Conservation (phyloP, 208 protist genomes). For the Trypanosoma congolense region DNA sequence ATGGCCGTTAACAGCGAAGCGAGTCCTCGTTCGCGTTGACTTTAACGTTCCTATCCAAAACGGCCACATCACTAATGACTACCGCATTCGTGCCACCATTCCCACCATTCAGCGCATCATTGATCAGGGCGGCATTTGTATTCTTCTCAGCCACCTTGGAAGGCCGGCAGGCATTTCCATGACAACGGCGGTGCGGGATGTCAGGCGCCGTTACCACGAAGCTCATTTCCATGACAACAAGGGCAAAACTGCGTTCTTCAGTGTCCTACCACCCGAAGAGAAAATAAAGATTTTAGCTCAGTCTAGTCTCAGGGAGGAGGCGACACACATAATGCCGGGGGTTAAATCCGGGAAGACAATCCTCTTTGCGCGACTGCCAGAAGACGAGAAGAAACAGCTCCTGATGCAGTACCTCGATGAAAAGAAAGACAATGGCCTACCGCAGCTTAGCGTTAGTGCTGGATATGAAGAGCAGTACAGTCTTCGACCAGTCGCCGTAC, state of each 20-base stretch:
- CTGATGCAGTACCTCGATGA: constrained; percentile 52
- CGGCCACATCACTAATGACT: constrained; percentile 91
- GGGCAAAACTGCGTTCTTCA: constrained; percentile 75
- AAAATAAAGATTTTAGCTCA: constrained; percentile 60
- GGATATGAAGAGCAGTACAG: constrained; percentile 84
- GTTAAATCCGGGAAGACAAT: constrained; percentile 52
- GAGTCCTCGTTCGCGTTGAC: constrained; percentile 94
- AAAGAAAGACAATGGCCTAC: constrained; percentile 51
- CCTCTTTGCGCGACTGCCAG: constrained; percentile 50
- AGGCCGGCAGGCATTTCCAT: constrained; percentile 91
- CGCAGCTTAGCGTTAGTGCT: constrained; percentile 39
- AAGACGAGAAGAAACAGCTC: constrained; percentile 66
- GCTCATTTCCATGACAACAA: constrained; percentile 38
- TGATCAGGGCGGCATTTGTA: constrained; percentile 87
- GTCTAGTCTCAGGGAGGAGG: constrained; percentile 44
- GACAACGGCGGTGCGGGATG: constrained; percentile 26
- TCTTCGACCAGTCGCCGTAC: constrained; percentile 89
- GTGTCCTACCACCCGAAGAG: constrained; percentile 43
- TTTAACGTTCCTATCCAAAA: constrained; percentile 96
- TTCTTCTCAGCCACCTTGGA: constrained; percentile 96
- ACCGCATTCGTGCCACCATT: constrained; percentile 92
- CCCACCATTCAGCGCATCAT: constrained; percentile 95
- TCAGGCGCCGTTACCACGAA: constrained; percentile 24
- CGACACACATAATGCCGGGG: constrained; percentile 24
- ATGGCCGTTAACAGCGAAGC: constrained; percentile 89